Percentiles rank a stretch among this genome's conserved stretches.
Evolutionary conservation across 257 asterid species (phyloP).

Genomic region (Przewalskia tangutica): DNA sequence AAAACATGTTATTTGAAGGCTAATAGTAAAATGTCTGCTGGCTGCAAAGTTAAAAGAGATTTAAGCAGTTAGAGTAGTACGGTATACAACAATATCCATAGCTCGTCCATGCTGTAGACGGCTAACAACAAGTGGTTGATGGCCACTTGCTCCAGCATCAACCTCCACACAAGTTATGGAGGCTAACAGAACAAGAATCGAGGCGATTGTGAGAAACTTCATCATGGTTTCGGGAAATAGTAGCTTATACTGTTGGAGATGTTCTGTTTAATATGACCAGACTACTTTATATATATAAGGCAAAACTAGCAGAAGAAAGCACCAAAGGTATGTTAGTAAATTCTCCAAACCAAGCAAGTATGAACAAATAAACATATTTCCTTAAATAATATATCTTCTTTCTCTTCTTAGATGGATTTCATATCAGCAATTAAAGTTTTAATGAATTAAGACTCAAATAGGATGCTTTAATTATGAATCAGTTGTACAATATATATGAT

Average conservation of each 20-base stretch:
- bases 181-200: neutral
- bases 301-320: neutral
- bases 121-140: neutral
- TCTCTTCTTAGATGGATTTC: neutral
- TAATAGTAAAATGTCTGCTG: neutral
- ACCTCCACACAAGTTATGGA: neutral
- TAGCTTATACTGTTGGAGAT: neutral
- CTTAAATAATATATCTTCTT: neutral
- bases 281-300: neutral
- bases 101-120: neutral
- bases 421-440: neutral
- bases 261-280: neutral
- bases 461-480: no score
- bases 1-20: neutral
- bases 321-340: neutral
- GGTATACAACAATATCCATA: neutral
- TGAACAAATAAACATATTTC: neutral
- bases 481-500: no score
- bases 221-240: neutral
- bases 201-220: neutral
- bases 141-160: neutral
- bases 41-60: neutral
- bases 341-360: neutral
- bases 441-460: neutral
- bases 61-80: neutral